A percentile compares a stretch with the other conserved stretches of the same genome.
Conservation (phyloP, 2,329 filamentous ascomycete genomes). For the Pestalotiopsis sp. region DNA sequence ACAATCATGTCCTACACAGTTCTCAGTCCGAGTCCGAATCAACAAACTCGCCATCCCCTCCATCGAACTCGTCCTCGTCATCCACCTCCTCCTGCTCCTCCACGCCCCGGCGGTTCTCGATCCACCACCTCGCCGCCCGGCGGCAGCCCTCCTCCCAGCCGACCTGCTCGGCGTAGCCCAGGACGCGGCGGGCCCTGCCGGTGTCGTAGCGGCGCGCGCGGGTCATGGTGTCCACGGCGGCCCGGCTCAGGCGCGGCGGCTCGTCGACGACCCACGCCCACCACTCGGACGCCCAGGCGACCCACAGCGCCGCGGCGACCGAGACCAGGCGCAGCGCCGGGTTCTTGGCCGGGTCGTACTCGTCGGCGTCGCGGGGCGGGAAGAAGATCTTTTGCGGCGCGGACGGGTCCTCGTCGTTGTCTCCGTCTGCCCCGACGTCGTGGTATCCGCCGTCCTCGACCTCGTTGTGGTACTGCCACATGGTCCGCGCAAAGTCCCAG, state of each 20-base stretch:
- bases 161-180: slow-evolving; percentile 1
- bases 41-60: neutral
- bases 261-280: slow-evolving; percentile 2
- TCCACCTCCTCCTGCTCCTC: neutral
- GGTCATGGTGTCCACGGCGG: neutral
- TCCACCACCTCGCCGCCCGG: neutral
- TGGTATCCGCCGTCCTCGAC: neutral
- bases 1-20: no score
- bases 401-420: neutral
- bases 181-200: neutral
- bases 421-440: neutral
- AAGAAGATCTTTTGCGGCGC: neutral
- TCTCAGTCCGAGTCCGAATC: neutral
- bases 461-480: neutral
- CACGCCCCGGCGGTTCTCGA: neutral
- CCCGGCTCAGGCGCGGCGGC: neutral
- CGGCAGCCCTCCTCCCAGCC: slow-evolving; percentile 10
- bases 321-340: neutral
- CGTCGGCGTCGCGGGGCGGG: neutral
- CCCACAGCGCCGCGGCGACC: neutral
- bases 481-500: slow-evolving; percentile 5
- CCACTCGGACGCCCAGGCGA: slow-evolving; percentile 1
- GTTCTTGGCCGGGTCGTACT: neutral
- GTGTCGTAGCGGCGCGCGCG: neutral
- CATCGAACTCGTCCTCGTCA: neutral